phyloP scores from a whole-genome alignment of 805 yeast species.

The Barnettozyma pratensis region DNA sequence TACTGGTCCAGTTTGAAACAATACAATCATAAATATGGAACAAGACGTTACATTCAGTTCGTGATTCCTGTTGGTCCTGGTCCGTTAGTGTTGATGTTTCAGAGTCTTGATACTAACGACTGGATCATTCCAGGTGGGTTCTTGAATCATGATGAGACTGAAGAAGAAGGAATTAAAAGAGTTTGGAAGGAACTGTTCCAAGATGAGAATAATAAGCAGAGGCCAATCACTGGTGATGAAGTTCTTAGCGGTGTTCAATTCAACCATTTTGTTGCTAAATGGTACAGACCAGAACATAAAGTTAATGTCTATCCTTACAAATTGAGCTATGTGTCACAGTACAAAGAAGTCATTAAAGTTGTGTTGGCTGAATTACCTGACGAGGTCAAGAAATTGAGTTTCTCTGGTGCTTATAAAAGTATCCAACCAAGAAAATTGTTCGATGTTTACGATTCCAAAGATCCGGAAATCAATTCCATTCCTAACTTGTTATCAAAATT shows the following conservation, averaged over 20 bases:
- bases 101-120: neutral
- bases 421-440: constrained; percentile 7
- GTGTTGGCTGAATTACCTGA: constrained; percentile 8
- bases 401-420: constrained; percentile 5
- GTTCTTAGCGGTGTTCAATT: constrained; percentile 6
- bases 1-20: constrained; percentile 4
- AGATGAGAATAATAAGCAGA: neutral
- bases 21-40: constrained; percentile 6
- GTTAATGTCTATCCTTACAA: constrained; percentile 14
- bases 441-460: constrained; percentile 13
- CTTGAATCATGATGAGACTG: constrained; percentile 12
- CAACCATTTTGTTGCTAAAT: constrained; percentile 6
- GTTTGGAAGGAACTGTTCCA: constrained; percentile 12
- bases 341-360: constrained; percentile 13
- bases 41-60: constrained; percentile 14
- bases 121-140: constrained; percentile 13
- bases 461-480: constrained; percentile 21
- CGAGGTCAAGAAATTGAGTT: constrained; percentile 3
- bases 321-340: constrained; percentile 5
- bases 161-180: constrained; percentile 8
- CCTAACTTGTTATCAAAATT: constrained; percentile 31
- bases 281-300: constrained; percentile 17
- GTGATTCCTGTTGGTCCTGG: constrained; percentile 10
- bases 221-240: neutral
- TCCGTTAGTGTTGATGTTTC: constrained; percentile 11